Percentiles rank a stretch among this genome's conserved stretches.
Evolutionary conservation across 2,329 filamentous ascomycete genomes (phyloP).

Genomic region (Leptodontidium sp.): DNA sequence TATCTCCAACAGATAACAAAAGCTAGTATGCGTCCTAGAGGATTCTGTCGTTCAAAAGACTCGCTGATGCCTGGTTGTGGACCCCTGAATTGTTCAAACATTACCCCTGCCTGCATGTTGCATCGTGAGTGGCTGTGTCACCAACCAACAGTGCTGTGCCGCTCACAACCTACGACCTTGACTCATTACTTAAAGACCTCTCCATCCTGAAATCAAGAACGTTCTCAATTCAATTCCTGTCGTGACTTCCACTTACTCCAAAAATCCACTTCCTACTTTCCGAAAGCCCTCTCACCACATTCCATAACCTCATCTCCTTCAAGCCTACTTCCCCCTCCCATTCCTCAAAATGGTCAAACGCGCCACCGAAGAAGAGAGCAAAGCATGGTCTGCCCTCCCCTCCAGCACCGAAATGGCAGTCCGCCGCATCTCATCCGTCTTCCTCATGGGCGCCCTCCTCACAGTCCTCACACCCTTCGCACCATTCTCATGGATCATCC

Average conservation of each 20-base stretch:
- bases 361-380: conserved; percentile 26
- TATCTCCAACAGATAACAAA: background rate
- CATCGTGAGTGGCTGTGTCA: conserved; percentile 7
- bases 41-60: background rate
- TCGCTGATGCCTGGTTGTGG: conserved; percentile 1
- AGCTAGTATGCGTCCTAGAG: background rate
- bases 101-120: conserved; percentile 4
- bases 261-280: background rate
- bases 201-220: background rate
- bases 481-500: conserved; percentile 35
- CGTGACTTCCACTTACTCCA: background rate
- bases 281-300: background rate
- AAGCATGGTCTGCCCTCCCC: conserved; percentile 33
- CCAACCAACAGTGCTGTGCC: conserved; percentile 8
- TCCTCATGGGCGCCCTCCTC: conserved; percentile 34
- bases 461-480: conserved; percentile 36
- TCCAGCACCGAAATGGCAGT: conserved; percentile 32
- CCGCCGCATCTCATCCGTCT: conserved; percentile 34
- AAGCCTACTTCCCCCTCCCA: background rate
- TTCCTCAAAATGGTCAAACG: conserved; percentile 30
- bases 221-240: background rate
- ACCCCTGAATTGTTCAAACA: background rate
- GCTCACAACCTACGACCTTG: background rate
- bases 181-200: background rate
- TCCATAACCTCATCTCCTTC: background rate